These are phyloP conservation scores for Daldinia bambusicola DNA, from an alignment of 495 filamentous ascomycete species.

Conservation along the genomic window DNA sequence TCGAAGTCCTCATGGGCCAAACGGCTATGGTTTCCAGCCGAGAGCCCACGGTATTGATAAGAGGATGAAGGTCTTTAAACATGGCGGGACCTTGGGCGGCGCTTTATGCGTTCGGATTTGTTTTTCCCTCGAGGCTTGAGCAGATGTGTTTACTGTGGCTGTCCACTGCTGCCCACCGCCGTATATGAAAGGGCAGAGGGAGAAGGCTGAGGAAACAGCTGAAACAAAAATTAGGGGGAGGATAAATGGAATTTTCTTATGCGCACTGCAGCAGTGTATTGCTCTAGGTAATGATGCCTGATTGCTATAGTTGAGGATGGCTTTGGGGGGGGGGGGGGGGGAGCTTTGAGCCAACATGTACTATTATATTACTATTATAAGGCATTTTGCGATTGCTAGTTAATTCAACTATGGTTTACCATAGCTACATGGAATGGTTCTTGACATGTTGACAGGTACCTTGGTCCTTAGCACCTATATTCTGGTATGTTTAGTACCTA, in stretches of 20 bases:
- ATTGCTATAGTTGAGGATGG: slow-evolving; percentile 13
- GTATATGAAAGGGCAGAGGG: background rate
- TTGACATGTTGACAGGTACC: background rate
- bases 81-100: slow-evolving; percentile 3
- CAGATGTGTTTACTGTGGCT: background rate
- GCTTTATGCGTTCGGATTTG: slow-evolving; percentile 11
- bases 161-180: background rate
- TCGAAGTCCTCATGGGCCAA: slow-evolving; percentile 9
- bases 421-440: slow-evolving; percentile 3
- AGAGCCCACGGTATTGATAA: background rate
- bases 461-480: too few species aligned
- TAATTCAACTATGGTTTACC: slow-evolving; percentile 6
- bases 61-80: slow-evolving; percentile 4
- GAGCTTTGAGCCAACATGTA: slow-evolving; percentile 32
- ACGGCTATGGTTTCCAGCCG: slow-evolving; percentile 9
- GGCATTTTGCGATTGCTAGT: slow-evolving; percentile 20
- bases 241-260: slow-evolving; percentile 18
- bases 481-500: too few species aligned
- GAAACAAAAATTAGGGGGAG: slow-evolving; percentile 7
- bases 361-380: slow-evolving; percentile 22
- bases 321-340: too few species aligned
- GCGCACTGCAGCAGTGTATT: slow-evolving; percentile 11
- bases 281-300: slow-evolving; percentile 10
- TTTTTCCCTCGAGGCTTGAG: background rate
- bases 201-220: background rate